These are phyloP conservation scores for Dictyostelium capitatum DNA, from an alignment of 78 protist genomes.

Conservation along the genomic window DNA sequence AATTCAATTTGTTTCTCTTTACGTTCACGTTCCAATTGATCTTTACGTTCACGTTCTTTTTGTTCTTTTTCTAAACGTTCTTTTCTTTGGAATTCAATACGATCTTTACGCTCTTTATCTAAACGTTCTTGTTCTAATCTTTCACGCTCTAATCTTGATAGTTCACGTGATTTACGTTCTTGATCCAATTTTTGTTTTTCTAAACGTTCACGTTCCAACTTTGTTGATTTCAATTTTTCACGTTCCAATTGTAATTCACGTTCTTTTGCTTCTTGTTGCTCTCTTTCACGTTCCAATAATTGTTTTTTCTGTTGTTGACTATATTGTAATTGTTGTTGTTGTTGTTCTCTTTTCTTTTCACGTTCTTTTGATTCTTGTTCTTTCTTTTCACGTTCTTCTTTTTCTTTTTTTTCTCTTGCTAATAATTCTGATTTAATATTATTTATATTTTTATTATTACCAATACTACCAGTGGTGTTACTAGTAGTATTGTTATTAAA, in stretches of 20 bases:
- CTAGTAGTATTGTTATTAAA: too few relatives aligned
- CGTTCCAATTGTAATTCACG: background rate
- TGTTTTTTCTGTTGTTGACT: background rate
- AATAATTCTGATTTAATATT: background rate
- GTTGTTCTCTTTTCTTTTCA: conserved; percentile 13
- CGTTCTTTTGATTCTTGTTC: conserved; percentile 9
- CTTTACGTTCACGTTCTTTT: conserved; percentile 1
- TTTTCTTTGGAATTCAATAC: background rate
- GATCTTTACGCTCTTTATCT: background rate
- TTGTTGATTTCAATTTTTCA: background rate
- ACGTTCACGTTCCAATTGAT: conserved; percentile 26
- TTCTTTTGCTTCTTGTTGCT: background rate
- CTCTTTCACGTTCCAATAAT: background rate
- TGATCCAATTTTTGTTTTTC: background rate
- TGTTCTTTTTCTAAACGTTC: conserved; percentile 14
- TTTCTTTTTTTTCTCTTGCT: conserved; percentile 13
- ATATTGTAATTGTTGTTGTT: background rate
- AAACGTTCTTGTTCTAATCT: background rate
- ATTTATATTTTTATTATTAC: background rate
- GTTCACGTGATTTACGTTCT: background rate
- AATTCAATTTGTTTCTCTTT: conserved; percentile 19
- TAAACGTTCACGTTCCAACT: background rate
- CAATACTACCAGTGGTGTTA: background rate
- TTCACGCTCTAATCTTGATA: background rate
- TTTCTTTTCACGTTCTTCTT: conserved; percentile 24